phyloP scores from a whole-genome alignment of 208 protist genomes.

The Phytomonas francai region DNA sequence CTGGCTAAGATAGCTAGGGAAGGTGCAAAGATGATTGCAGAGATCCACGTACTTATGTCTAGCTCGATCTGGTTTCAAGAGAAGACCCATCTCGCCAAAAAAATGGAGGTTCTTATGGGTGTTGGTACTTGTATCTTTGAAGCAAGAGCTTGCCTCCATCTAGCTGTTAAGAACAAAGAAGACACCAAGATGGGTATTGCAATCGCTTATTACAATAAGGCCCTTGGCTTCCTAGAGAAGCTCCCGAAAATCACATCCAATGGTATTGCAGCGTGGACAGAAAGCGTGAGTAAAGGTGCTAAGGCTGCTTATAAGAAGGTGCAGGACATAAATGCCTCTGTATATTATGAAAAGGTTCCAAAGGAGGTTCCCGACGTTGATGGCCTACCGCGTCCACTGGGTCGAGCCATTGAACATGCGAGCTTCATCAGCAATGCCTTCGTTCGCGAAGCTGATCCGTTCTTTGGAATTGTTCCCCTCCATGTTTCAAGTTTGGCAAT shows the following conservation, averaged over 20 bases:
- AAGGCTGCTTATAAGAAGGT: conserved; percentile 51
- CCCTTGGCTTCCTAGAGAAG: conserved; percentile 39
- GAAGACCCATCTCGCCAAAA: conserved; percentile 27
- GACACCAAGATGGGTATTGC: conserved; percentile 47
- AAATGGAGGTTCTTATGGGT: conserved; percentile 35
- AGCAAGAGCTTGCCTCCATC: conserved; percentile 62
- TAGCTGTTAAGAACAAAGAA: conserved; percentile 34
- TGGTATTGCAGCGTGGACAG: conserved; percentile 44
- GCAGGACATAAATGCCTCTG: conserved; percentile 59
- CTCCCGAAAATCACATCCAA: conserved; percentile 42
- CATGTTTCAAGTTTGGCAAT: conserved; percentile 50
- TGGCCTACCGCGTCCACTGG: conserved; percentile 51
- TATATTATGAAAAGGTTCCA: conserved; percentile 72
- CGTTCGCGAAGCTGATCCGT: conserved; percentile 63
- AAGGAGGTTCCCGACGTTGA: conserved; percentile 49
- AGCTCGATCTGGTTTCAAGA: conserved; percentile 36
- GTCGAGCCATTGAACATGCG: conserved; percentile 39
- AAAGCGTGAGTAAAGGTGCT: conserved; percentile 52
- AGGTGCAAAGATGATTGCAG: conserved; percentile 64
- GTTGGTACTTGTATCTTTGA: conserved; percentile 42
- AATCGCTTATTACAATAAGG: conserved; percentile 64
- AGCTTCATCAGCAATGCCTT: conserved; percentile 52
- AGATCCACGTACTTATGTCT: conserved; percentile 35
- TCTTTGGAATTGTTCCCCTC: conserved; percentile 79
- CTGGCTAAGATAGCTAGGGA: conserved; percentile 70